phyloP scores from a whole-genome alignment of 805 yeast genomes.

The Yamadazyma endophytica region DNA sequence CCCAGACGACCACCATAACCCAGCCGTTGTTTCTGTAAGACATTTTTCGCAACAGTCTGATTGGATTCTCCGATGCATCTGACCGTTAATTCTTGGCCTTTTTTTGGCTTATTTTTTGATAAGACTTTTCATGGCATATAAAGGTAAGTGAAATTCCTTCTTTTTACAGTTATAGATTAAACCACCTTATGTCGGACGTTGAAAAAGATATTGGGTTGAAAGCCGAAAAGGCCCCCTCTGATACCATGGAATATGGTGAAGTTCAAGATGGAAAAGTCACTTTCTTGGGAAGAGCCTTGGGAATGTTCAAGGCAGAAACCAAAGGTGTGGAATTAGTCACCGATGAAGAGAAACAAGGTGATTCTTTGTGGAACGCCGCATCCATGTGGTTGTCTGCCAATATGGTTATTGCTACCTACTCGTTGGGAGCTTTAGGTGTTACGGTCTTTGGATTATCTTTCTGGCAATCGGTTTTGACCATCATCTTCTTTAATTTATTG shows the following conservation, averaged over 20 bases:
- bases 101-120: no score
- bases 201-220: constrained; percentile 8
- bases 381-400: constrained; percentile 25
- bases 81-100: no score
- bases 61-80: no score
- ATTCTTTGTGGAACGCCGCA: constrained; percentile 62
- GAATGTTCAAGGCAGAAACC: constrained; percentile 34
- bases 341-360: constrained; percentile 70
- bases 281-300: constrained; percentile 26
- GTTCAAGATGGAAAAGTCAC: constrained; percentile 12
- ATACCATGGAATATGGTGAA: constrained; percentile 1
- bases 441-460: constrained; percentile 29
- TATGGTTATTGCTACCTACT: constrained; percentile 32
- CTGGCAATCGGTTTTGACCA: constrained; percentile 26
- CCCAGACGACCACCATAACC: no score
- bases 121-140: no score
- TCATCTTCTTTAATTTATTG: constrained; percentile 28
- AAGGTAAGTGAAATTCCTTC: no score
- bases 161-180: no score
- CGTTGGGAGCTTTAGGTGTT: constrained; percentile 34
- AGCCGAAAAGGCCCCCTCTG: constrained; percentile 4
- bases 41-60: no score
- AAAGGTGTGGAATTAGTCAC: constrained; percentile 78
- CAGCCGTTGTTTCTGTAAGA: no score
- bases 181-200: no score